Evolutionary conservation across 1,284 basidiomycete genomes (phyloP).

Genomic region (Ustilago xerochloae): DNA sequence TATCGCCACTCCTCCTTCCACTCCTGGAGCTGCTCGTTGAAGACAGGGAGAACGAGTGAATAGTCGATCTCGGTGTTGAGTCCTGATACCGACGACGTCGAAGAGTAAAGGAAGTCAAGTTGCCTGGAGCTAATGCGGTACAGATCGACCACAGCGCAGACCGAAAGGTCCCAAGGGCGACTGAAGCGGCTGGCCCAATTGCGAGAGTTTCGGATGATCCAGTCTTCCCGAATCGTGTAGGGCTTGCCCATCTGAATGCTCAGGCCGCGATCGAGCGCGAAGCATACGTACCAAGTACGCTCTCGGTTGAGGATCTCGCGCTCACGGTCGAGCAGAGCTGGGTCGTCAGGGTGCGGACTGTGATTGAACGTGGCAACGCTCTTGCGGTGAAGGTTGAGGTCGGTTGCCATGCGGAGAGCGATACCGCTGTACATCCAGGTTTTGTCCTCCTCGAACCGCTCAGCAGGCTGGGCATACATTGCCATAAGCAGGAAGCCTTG

Average conservation of each 20-base stretch:
- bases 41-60: constrained; percentile 81
- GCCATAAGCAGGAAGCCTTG: constrained; percentile 69
- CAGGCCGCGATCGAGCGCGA: constrained; percentile 81
- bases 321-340: constrained; percentile 73
- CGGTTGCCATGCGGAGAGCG: constrained; percentile 86
- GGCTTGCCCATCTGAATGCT: constrained; percentile 94
- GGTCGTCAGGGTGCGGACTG: constrained; percentile 64
- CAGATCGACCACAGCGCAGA: constrained; percentile 56
- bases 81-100: constrained; percentile 82
- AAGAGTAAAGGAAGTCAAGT: constrained; percentile 88
- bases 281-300: constrained; percentile 92
- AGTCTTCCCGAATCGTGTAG: constrained; percentile 86
- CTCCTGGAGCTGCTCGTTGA: constrained; percentile 80
- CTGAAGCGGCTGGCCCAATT: constrained; percentile 72
- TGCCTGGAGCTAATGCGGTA: constrained; percentile 75
- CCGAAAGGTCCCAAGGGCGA: constrained; percentile 63
- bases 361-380: constrained; percentile 73
- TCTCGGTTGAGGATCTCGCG: constrained; percentile 92
- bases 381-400: constrained; percentile 93
- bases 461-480: constrained; percentile 68
- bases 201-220: constrained; percentile 79
- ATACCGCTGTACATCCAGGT: constrained; percentile 78
- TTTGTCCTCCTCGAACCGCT: constrained; percentile 89
- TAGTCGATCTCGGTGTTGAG: constrained; percentile 89
- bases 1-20: constrained; percentile 77